Percentiles rank a stretch among this genome's conserved stretches.
Conservation (phyloP, 2,329 filamentous ascomycete species). For the Blumeriella jaapii region DNA sequence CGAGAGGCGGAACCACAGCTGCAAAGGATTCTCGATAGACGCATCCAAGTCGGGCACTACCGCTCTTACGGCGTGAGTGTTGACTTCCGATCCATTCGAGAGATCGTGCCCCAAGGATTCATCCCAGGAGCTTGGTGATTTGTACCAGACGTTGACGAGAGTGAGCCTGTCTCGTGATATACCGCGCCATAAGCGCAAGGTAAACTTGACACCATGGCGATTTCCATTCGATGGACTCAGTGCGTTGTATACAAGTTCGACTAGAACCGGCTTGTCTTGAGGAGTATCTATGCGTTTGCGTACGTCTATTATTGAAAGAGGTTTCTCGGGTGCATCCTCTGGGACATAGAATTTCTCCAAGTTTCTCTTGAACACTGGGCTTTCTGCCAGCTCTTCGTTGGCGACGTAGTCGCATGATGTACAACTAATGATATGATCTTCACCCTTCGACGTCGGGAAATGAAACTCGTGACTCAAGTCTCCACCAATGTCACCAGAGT, state of each 20-base stretch:
- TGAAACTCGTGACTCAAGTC: slow-evolving; percentile 92
- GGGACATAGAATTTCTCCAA: too few species aligned
- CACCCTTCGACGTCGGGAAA: slow-evolving; percentile 65
- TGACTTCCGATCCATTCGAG: slow-evolving; percentile 31
- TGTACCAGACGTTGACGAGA: slow-evolving; percentile 54
- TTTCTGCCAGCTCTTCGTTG: slow-evolving; percentile 72
- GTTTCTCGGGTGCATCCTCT: too few species aligned
- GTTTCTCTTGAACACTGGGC: slow-evolving; percentile 2
- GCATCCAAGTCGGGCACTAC: slow-evolving; percentile 58
- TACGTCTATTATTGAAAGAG: too few species aligned
- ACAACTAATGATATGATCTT: slow-evolving; percentile 77
- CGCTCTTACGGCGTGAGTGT: slow-evolving; percentile 54
- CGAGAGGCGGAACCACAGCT: slow-evolving; percentile 35
- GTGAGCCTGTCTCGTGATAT: slow-evolving; percentile 56
- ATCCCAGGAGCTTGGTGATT: background rate
- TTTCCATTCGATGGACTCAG: background rate
- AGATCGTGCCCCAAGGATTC: too few species aligned
- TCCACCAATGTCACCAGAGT: slow-evolving; percentile 94
- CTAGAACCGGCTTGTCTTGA: too few species aligned
- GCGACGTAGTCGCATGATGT: slow-evolving; percentile 60
- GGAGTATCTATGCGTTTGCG: too few species aligned
- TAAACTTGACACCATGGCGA: background rate
- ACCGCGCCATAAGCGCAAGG: slow-evolving; percentile 44
- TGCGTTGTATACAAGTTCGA: too few species aligned
- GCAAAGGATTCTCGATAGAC: slow-evolving; percentile 47